A percentile compares a stretch with the other conserved stretches of the same genome.
These are phyloP conservation scores for Claviceps sp. DNA, from an alignment of 2,329 filamentous ascomycete genomes.

Conservation along the genomic window DNA sequence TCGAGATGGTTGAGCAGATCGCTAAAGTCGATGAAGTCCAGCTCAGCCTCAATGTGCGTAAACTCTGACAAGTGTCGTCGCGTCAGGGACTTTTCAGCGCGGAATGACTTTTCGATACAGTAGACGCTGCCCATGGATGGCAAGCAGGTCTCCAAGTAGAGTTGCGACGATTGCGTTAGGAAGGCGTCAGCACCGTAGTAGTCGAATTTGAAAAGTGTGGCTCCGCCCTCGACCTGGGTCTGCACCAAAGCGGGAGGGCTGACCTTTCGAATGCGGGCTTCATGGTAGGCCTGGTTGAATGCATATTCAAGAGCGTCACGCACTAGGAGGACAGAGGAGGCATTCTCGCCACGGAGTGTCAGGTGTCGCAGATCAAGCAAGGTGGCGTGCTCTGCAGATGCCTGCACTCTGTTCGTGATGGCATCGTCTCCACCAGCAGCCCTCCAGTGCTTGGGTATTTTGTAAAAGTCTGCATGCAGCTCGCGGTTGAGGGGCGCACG, in stretches of 20 bases:
- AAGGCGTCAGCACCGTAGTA: constrained; percentile 88
- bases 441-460: constrained; percentile 49
- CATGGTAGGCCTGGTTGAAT: constrained; percentile 67
- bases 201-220: constrained; percentile 78
- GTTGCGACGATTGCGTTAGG: constrained; percentile 90
- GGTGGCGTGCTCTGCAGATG: constrained; percentile 39
- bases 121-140: constrained; percentile 89
- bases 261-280: constrained; percentile 68
- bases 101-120: constrained; percentile 98
- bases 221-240: constrained; percentile 86
- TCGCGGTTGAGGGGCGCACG: constrained; percentile 76
- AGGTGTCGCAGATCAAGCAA: constrained; percentile 76
- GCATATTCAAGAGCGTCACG: constrained; percentile 69
- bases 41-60: constrained; percentile 89
- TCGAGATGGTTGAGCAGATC: constrained; percentile 83
- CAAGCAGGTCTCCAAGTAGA: constrained; percentile 92
- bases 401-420: constrained; percentile 64
- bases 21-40: constrained; percentile 89
- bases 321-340: constrained; percentile 78
- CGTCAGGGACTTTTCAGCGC: constrained; percentile 89
- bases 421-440: constrained; percentile 81
- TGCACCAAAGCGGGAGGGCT: constrained; percentile 84
- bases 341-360: constrained; percentile 69
- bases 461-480: constrained; percentile 81
- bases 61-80: constrained; percentile 92